Evolutionary conservation across 1,284 basidiomycete species (phyloP), one percentile per base, ranked within the genome.

Genomic region (Porodaedalea pini): DNA sequence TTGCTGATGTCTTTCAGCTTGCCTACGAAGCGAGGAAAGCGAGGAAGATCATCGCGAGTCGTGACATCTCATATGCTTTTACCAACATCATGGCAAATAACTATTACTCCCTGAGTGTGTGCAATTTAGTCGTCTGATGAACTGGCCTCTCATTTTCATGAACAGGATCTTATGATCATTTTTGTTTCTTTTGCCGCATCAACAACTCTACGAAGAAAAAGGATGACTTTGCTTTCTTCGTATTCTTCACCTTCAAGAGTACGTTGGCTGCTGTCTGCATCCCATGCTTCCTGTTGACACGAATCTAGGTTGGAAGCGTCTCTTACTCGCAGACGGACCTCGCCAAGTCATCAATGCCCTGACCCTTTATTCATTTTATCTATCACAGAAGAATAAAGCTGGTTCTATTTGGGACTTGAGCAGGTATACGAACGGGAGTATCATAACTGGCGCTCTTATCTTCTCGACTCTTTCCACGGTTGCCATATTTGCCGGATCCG

Each of bases 161-260:
- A 41, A 25, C 68, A 90, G 92, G 91, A 57, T 93, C 90, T 47
- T 99, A 98, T 71, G 88, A 97, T 70, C 92, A 97, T 71, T 98
- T 97, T 70, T 98, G 96, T 73, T 94, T 99, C 78, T 99, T 98
- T 72, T 88, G 90, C 65, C 94, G 97, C 66, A 98, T 99, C 74
- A 88, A 89, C 68, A 88, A 92, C 68, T 98, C 95, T 32, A 96
- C 93, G 31, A 98, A 97, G 81, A 88, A 86, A 65, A 94, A 90
- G 71, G 96, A 99, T 71, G 93, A 97, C 68, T 93, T 98, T 72
- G 94, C 95, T 49, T 98, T 99, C 81, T 99, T 98, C 73, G 85
- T 98, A 70, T 99, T 98, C 83, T 99, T 99, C 76, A 91, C 91
- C 1, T 99, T 99, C 83, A 99, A 99, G 78, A 94, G 94, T 91